phyloP scores from a whole-genome alignment of 2,329 filamentous ascomycete species.

The Fusarium keratoplasticum region DNA sequence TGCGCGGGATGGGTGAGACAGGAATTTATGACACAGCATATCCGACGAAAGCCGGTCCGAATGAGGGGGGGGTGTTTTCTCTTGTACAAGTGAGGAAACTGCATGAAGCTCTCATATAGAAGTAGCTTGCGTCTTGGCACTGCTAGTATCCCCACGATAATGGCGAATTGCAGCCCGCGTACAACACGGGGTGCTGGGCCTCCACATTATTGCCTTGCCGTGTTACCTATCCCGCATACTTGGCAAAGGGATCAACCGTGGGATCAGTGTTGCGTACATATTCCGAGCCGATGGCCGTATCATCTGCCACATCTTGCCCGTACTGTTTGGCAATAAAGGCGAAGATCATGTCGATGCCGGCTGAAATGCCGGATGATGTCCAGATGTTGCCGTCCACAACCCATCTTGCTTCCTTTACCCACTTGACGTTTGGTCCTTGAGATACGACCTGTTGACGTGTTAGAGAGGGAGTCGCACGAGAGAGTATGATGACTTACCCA shows the following conservation, averaged over 20 bases:
- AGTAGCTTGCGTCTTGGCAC: background rate
- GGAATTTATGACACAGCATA: background rate
- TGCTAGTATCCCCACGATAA: background rate
- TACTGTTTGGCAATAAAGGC: constrained; percentile 53
- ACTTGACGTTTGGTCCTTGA: constrained; percentile 59
- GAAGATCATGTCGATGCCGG: constrained; percentile 54
- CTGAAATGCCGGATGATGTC: constrained; percentile 69
- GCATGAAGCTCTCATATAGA: background rate
- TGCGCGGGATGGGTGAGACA: background rate
- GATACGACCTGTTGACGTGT: constrained; percentile 46
- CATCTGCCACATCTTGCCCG: constrained; percentile 61
- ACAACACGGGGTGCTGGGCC: background rate
- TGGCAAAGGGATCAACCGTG: constrained; percentile 66
- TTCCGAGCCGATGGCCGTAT: constrained; percentile 65
- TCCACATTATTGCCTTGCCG: background rate
- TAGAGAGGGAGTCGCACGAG: background rate
- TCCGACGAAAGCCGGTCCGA: background rate
- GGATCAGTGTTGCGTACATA: constrained; percentile 67
- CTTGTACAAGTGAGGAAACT: background rate
- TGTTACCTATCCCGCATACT: background rate
- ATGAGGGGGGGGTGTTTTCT: background rate
- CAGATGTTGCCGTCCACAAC: constrained; percentile 70
- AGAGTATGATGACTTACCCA: constrained; percentile 12
- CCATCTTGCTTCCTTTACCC: constrained; percentile 70
- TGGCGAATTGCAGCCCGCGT: background rate